These are phyloP conservation scores for Arabidopsis suecica DNA, from an alignment of 345 rosid species.

Conservation along the genomic window DNA sequence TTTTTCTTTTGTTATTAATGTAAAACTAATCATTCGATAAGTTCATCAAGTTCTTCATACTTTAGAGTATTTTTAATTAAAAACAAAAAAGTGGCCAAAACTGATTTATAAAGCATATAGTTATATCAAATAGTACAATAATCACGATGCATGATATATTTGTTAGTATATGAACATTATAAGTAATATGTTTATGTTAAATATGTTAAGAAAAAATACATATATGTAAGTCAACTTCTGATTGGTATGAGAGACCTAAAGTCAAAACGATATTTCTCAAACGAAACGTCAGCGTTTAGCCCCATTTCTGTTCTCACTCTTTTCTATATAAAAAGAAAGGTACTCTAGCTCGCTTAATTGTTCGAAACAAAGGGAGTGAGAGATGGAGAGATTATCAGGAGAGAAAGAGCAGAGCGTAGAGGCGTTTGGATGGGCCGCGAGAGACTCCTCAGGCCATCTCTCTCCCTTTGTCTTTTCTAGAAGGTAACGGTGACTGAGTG, in stretches of 20 bases:
- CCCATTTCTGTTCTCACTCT: background rate
- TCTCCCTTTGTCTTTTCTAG: conserved; percentile 67
- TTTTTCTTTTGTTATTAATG: too few relatives aligned
- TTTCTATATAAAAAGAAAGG: background rate
- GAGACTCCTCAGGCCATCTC: conserved; percentile 60
- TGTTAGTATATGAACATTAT: background rate
- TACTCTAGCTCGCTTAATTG: background rate
- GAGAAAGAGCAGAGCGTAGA: conserved; percentile 22
- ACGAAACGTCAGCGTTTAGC: conserved; percentile 23
- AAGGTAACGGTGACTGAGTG: conserved; percentile 47
- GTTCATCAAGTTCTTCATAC: too few relatives aligned
- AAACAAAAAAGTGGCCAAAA: too few relatives aligned
- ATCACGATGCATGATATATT: background rate
- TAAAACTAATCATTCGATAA: too few relatives aligned
- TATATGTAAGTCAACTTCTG: background rate
- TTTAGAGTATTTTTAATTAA: too few relatives aligned
- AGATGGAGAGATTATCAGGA: conserved; percentile 35
- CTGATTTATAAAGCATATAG: too few relatives aligned
- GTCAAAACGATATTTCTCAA: conserved; percentile 17
- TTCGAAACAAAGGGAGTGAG: conserved; percentile 11
- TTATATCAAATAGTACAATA: background rate
- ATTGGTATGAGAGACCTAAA: conserved; percentile 13
- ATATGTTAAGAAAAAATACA: conserved; percentile 1
- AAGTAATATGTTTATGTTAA: background rate
- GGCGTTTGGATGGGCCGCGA: conserved; percentile 71